Base-by-base conservation (phyloP, 495 filamentous ascomycete genomes). In the Wilcoxina mikolae region DNA sequence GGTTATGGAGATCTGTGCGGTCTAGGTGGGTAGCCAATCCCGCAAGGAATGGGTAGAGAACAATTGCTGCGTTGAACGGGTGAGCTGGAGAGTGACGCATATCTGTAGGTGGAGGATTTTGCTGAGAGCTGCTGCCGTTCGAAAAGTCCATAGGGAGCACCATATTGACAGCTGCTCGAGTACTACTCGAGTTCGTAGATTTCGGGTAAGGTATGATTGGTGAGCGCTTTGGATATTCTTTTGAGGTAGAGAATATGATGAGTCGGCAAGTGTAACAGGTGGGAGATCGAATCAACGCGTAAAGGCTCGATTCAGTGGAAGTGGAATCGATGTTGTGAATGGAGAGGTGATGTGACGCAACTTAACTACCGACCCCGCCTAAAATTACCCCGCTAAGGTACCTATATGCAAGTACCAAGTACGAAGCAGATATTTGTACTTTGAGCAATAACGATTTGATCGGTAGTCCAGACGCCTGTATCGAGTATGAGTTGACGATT, bases 1-100 rank as follows among this genome's bases (percentile, higher is more conserved):
- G 60, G 53, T 50, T 60, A 22, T 54, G 54, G 28, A 64, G 61
- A 49, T 64, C 61, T 17, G 55, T 63, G 9, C 55, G 60, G 50
- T 64, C 61, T 10, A 64, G 57, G 17, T 49, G 58, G 5, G 20
- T 53, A 2, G 44, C 54, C 12, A 64, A 57, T 1, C 50, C 47
- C 10, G 57, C 39, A 1, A 64, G 46, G 26, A 60, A 57, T 2
- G 61, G 61, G 54, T 64, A 64, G 18, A 45, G 48, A 15, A 60
- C 50, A 15, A 64, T 57, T 4, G 62, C 50, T 15, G 23, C 23
- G 46, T 25, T 29, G 46, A 49, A 20, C 25, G 46, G 46, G 25
- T 49, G 24, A 11, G 1, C n/a, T 12, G 20, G 20, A 18, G 35
- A 15, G 24, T 9, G 3, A 23, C 29, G 15, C 46, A 49, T 27